Base-by-base conservation (phyloP, 805 yeast species). In the Saturnispora ahearnii region DNA sequence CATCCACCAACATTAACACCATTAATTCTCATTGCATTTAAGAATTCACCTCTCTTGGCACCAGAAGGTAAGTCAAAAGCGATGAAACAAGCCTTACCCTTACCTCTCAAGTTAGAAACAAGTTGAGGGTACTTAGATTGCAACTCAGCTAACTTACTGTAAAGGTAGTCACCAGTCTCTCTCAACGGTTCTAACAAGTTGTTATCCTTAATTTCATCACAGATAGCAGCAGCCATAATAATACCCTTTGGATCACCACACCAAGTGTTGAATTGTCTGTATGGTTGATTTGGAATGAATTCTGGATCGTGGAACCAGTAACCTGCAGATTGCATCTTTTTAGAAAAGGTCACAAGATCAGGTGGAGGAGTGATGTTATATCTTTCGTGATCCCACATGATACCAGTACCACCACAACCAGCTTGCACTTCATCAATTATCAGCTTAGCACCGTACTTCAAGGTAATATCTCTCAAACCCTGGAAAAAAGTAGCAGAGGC, bases 221-320 rank as follows among this genome's bases (percentile, higher is more conserved):
- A 79, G 62, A 87, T 84, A 56, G 87, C 80, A 61, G 84, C 81
- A 50, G 90, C 85, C 59, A 87, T 73, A 60, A 86, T 71, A 65
- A 84, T 76, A 69, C 82, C 80, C 52, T 89, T 83, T 65, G 95
- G 90, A 70, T 86, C 95, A 61, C 95, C 95, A 71, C 91, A 84
- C 95, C 95, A 86, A 52, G 95, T 86, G 80, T 86, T 86, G 78
- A 86, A 86, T 74, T 87, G 95, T 67, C 95, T 80, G 76, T 83
- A 86, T n/a, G 95, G 81, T 62, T 69, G 66, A 67, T 79, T 74
- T 61, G 95, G 95, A 58, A 82, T 74, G 53, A 86, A 69, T 60
- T 80, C 82, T 44, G 84, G 81, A 69, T 82, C 79, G 60, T 78
- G 80, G 80, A 81, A 87, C 76, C 76, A 86, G 76, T 80, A 87